A percentile compares a stretch with the other conserved stretches of the same genome.
phyloP scores from a whole-genome alignment of 108 stramenopile species.

The Chaetoceros tenuissimus region DNA sequence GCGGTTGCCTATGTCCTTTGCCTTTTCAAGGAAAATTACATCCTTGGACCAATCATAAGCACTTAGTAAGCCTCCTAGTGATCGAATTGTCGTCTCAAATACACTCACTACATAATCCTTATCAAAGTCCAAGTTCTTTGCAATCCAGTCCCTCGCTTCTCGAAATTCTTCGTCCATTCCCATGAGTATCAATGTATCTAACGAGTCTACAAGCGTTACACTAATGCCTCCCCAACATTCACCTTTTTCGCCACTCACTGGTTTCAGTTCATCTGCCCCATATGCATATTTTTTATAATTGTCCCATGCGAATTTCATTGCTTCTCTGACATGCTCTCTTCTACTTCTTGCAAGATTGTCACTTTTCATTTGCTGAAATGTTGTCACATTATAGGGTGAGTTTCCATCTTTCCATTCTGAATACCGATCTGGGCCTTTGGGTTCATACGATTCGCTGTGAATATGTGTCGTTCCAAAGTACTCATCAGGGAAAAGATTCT shows the following conservation, averaged over 20 bases:
- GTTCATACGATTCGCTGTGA: too few species aligned
- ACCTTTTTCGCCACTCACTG: constrained; percentile 10
- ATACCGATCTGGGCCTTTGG: too few species aligned
- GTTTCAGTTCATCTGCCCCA: constrained; percentile 34
- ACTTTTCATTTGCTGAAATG: background rate
- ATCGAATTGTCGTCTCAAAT: constrained; percentile 76
- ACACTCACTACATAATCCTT: constrained; percentile 36
- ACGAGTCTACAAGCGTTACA: constrained; percentile 64
- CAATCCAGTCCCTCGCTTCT: constrained; percentile 52
- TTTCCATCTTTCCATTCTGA: background rate
- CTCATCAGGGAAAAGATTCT: too few species aligned
- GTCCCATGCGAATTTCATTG: constrained; percentile 27
- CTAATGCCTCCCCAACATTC: constrained; percentile 54
- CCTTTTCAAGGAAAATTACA: background rate
- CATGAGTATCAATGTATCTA: constrained; percentile 75
- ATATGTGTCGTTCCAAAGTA: too few species aligned
- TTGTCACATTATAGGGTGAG: background rate
- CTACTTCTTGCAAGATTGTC: constrained; percentile 16
- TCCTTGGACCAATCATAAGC: background rate
- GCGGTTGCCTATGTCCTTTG: background rate
- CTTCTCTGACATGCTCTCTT: constrained; percentile 14
- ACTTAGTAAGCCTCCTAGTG: too few species aligned
- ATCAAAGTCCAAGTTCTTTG: constrained; percentile 21
- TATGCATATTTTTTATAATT: constrained; percentile 26
- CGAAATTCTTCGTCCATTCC: constrained; percentile 60